Percentiles rank a stretch among this genome's conserved stretches.
Evolutionary conservation across 495 filamentous ascomycete genomes (phyloP).

Genomic region (Aspergillus avenaceus): DNA sequence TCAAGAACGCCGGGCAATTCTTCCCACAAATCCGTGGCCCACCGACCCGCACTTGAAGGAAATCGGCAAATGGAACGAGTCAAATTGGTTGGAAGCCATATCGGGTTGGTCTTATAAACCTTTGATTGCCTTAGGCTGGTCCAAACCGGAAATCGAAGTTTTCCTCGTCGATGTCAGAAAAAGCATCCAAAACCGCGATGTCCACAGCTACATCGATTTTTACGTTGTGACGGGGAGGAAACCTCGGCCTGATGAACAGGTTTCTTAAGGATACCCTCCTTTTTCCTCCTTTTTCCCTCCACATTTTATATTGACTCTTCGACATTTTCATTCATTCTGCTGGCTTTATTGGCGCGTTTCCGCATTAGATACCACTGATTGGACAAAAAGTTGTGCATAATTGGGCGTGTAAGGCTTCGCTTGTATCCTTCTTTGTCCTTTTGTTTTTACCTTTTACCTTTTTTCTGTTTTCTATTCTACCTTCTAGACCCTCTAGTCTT

Average conservation of each 20-base stretch:
- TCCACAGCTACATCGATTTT: slow-evolving; percentile 53
- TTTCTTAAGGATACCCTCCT: slow-evolving; percentile 2
- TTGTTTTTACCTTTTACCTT: slow-evolving; percentile 4
- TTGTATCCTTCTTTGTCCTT: slow-evolving; percentile 1
- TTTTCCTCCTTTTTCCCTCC: slow-evolving; percentile 1
- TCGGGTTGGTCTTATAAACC: slow-evolving; percentile 47
- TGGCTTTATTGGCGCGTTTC: slow-evolving; percentile 18
- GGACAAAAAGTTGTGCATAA: slow-evolving; percentile 14
- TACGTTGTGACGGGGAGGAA: slow-evolving; percentile 55
- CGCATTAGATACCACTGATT: slow-evolving; percentile 34
- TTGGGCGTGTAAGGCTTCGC: slow-evolving; percentile 14
- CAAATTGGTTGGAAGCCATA: slow-evolving; percentile 38
- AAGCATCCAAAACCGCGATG: slow-evolving; percentile 46
- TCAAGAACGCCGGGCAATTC: slow-evolving; percentile 48
- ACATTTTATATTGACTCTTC: slow-evolving; percentile 1
- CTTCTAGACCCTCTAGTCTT: too few species aligned
- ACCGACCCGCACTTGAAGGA: slow-evolving; percentile 48
- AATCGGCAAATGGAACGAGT: slow-evolving; percentile 42
- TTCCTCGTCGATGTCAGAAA: slow-evolving; percentile 57
- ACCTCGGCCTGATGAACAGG: slow-evolving; percentile 28
- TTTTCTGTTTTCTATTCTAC: neutral
- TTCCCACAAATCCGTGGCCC: slow-evolving; percentile 60
- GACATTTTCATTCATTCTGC: neutral
- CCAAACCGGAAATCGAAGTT: slow-evolving; percentile 50
- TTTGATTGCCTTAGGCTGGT: slow-evolving; percentile 40